Base-by-base conservation (phyloP, 208 protist species). In the Trypanosoma lewisi region DNA sequence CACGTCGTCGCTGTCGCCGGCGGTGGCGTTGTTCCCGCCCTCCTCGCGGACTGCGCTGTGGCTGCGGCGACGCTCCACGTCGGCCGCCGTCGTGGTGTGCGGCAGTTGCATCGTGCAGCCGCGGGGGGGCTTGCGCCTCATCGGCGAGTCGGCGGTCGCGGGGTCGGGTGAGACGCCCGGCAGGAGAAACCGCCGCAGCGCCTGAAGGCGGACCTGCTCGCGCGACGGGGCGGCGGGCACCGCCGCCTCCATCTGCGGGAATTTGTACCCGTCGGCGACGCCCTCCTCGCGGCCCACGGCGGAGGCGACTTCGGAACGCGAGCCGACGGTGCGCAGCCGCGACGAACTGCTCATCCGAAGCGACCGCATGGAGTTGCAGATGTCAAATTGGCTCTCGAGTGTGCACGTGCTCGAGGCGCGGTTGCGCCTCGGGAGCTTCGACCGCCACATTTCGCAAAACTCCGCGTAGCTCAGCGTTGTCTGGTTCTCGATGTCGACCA, bases 381-480 rank as follows among this genome's bases (percentile, higher is more conserved):
- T 6, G 39, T 67, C 62, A 0, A 50, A 2, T 28, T 39, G 19
- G 19, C 57, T 63, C 36, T 47, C 42, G 2, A 34, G 25, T 17
- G n/a, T 36, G 2, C 30, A 56, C 2, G 17, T 2, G 2, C 7
- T 36, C 12, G 48, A 51, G 36, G 28, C 49, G 14, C 4, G 6
- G 3, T 62, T 25, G 4, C 12, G 8, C 36, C 45, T 30, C 19
- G 9, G 44, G 1, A 8, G 28, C 19, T 47, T 4, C 2, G 33
- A 34, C 16, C 42, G 36, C 83, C 87, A 94, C 51, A 94, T 56
- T 2, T 72, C 55, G 52, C 80, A 87, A 70, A 94, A 94, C 60
- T 89, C 83, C 1, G 65, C 39, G 70, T 85, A 94, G 73, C 76
- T 70, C 11, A 94, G 66, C 63, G 77, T 73, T 34, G 61, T 75